Evolutionary conservation across 2,329 filamentous ascomycete species (phyloP).

Genomic region (Penicillium sp.): DNA sequence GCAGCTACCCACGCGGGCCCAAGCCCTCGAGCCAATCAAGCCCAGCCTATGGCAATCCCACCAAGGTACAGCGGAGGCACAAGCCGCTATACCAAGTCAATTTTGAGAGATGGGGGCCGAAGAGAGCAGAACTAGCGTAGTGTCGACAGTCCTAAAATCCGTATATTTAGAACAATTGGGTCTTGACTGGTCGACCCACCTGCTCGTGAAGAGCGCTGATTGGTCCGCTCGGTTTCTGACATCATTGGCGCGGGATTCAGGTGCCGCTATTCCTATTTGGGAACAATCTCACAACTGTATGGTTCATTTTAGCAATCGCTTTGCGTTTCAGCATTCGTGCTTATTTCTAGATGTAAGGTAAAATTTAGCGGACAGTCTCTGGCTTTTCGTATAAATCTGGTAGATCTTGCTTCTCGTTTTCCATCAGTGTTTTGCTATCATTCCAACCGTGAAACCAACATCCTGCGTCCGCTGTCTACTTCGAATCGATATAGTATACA

Average conservation of each 20-base stretch:
- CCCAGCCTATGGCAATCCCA: neutral
- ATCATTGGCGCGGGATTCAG: constrained; percentile 10
- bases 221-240: constrained; percentile 26
- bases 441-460: neutral
- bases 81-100: neutral
- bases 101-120: neutral
- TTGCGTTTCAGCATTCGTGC: constrained; percentile 16
- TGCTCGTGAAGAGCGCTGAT: neutral
- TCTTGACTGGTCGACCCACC: constrained; percentile 1
- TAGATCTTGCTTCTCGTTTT: neutral
- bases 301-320: constrained; percentile 7
- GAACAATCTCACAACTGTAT: constrained; percentile 12
- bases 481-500: neutral
- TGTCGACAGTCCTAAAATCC: neutral
- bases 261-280: constrained; percentile 16
- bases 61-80: neutral
- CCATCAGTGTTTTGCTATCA: neutral
- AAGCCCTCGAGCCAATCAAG: neutral
- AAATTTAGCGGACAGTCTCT: neutral
- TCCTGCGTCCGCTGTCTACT: neutral
- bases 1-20: neutral
- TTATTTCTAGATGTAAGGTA: constrained; percentile 12
- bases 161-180: constrained; percentile 7
- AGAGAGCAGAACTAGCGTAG: neutral
- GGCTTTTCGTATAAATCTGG: neutral